phyloP scores from a whole-genome alignment of 2,329 filamentous ascomycete genomes.

The Penicillium sp. region DNA sequence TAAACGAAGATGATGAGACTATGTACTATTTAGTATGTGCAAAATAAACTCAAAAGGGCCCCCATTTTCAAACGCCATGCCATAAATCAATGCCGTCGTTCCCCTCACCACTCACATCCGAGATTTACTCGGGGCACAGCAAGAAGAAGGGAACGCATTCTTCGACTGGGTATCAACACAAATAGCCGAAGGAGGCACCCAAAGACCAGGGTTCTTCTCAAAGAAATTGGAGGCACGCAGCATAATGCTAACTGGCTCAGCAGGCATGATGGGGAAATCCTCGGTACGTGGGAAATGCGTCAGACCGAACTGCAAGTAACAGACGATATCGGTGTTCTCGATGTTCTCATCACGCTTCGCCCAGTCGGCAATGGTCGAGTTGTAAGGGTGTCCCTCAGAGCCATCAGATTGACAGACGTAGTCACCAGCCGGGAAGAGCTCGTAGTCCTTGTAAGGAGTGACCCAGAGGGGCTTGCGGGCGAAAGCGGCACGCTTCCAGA shows the following conservation, averaged over 20 bases:
- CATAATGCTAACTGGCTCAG: conserved; percentile 57
- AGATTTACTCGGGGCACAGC: conserved; percentile 21
- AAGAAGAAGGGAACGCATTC: conserved; percentile 28
- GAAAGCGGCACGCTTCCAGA: conserved; percentile 60
- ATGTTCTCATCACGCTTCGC: conserved; percentile 51
- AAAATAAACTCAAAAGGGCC: neutral
- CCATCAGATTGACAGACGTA: conserved; percentile 61
- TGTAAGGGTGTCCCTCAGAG: conserved; percentile 38
- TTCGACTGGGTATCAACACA: conserved; percentile 33
- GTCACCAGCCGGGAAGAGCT: conserved; percentile 60
- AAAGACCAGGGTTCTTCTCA: conserved; percentile 57
- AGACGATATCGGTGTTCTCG: conserved; percentile 57
- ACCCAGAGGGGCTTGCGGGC: conserved; percentile 61
- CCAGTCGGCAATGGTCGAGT: conserved; percentile 47
- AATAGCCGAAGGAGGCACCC: conserved; percentile 50
- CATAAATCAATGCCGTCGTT: neutral
- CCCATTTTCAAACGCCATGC: conserved; percentile 4
- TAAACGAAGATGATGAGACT: neutral
- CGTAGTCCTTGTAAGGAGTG: conserved; percentile 57
- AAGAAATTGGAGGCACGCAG: conserved; percentile 62
- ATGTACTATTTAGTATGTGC: conserved; percentile 16
- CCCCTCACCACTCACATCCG: conserved; percentile 14
- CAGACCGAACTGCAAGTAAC: conserved; percentile 59
- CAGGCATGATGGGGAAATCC: conserved; percentile 61
- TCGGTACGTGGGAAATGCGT: conserved; percentile 54